Conservation (phyloP, 805 yeast genomes). For the Saturnispora halmiae region DNA sequence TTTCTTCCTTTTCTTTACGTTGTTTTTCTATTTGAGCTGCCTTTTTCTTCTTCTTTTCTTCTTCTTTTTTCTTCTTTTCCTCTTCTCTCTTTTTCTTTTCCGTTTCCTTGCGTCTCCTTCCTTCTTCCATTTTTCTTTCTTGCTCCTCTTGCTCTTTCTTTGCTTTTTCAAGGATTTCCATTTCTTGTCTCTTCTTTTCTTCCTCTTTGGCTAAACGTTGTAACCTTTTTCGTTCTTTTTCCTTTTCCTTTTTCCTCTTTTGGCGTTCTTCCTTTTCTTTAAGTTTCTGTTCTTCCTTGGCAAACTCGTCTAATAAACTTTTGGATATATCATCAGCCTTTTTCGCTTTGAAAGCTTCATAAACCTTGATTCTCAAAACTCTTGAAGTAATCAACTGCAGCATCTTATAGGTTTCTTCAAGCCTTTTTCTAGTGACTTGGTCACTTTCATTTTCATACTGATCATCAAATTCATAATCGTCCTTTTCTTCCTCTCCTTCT, state of each 20-base stretch:
- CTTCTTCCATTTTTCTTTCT: slow-evolving; percentile 38
- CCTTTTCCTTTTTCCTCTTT: slow-evolving; percentile 55
- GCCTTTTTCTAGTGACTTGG: slow-evolving; percentile 50
- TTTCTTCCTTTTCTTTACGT: slow-evolving; percentile 29
- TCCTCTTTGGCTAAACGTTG: slow-evolving; percentile 58
- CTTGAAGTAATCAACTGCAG: slow-evolving; percentile 74
- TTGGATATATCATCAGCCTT: slow-evolving; percentile 67
- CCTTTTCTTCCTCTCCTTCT: slow-evolving; percentile 18
- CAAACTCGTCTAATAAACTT: slow-evolving; percentile 56
- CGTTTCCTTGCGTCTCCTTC: slow-evolving; percentile 35
- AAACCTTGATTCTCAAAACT: slow-evolving; percentile 61
- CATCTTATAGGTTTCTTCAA: slow-evolving; percentile 72
- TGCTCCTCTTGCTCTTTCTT: slow-evolving; percentile 33
- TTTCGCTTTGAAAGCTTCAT: slow-evolving; percentile 69
- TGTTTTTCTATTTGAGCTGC: slow-evolving; percentile 30
- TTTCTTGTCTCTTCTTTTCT: slow-evolving; percentile 40
- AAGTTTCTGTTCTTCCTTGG: slow-evolving; percentile 56
- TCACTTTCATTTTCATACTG: slow-evolving; percentile 35
- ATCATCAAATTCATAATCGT: slow-evolving; percentile 27
- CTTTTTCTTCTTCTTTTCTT: slow-evolving; percentile 36
- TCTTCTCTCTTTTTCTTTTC: slow-evolving; percentile 33
- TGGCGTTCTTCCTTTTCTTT: slow-evolving; percentile 61
- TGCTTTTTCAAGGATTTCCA: slow-evolving; percentile 41
- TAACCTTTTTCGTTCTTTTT: slow-evolving; percentile 57
- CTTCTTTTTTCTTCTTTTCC: slow-evolving; percentile 14